Evolutionary conservation across 257 asterid genomes (phyloP), one percentile per base, ranked within the genome.

Genomic region (Gentiana straminea): DNA sequence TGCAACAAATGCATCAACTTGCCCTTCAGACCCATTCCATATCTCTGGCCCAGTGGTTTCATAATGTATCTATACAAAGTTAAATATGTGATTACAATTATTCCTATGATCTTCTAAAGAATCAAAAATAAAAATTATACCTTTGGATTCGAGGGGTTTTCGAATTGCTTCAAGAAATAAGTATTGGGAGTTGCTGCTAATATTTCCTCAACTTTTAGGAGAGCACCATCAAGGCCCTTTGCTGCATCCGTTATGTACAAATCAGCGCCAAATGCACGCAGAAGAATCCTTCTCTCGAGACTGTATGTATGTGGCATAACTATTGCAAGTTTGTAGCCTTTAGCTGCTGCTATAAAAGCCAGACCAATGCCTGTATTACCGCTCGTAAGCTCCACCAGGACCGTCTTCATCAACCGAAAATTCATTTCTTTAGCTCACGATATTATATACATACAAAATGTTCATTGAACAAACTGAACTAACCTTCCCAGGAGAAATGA

Each of bases 31-130:
- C 62, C 62, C 2, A 4, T 77, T 52, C 83, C 83, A 77, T 58
- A 77, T 73, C 63, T 77, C 83, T 51, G 83, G 79, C 59, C 79
- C 79, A 67, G 83, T 77, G 35, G 83, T 73, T 67, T 77, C 79
- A 52, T 77, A 77, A 47, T 77, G 82, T 44, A 68, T 65, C 82
- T 77, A 33, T 34, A 49, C 5, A 69, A 57, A 43, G 56, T 58
- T 9, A 33, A 24, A 59, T 35, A 44, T 53, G 24, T 60, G 35
- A 58, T 66, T 33, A 59, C 46, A 36, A 52, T 35, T 24, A 33
- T 15, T 33, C 5, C 57, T 13, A 56, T 47, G 33, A 48, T 35
- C 11, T 13, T 24, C 10, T 49, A 15, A 5, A 38, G 43, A 63
- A 51, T 44, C 52, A 33, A 4, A 38, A 41, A 35, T 13, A 33